Evolutionary conservation across 2,329 filamentous ascomycete species (phyloP), one percentile per base, ranked within the genome.

Genomic region (Xylariaceae sp.): DNA sequence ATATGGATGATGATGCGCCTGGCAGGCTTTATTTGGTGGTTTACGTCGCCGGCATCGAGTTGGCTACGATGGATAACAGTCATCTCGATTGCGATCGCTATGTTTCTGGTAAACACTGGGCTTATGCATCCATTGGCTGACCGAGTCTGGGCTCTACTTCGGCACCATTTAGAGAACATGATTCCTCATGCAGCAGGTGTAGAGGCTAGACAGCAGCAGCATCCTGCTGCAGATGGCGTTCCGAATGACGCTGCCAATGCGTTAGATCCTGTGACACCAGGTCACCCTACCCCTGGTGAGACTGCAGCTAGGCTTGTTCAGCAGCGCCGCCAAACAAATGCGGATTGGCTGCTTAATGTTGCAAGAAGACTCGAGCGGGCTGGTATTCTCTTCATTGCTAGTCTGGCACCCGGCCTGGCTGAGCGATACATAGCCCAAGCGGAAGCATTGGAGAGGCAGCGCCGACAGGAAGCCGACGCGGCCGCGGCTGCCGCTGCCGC

Each of bases 381-480:
- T 15, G 77, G 82, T 0, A 77, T 88, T 13, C 74, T 88, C 23
- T 88, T 88, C 67, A 74, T 88, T 18, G 85, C 85, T 17, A 88
- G 85, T 68, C 80, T 88, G 61, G 83, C 85, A 1, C 85, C 85
- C 0, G 85, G 85, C 8, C 79, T 88, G 23, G 84, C 84, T 0
- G 85, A 88, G 72, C 76, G 84, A 53, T 85, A 88, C 62, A 87
- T 88, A 61, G 81, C 80, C 23, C 78, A 82, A 50, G 70, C 78
- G 3, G 78, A 82, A 57, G 79, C 77, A 53, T 75, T 66, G 42
- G 80, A 80, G 64, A 69, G 74, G 47, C 72, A 77, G 61, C 73
- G 78, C 30, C 73, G 73, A 64, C 77, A 81, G 59, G 77, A 74
- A 45, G 76, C 73, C 34, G 74, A 72, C 4, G 74, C 72, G 0